phyloP scores from a whole-genome alignment of 169 alveolate genomes.

The Cryptosporidium sp. region DNA sequence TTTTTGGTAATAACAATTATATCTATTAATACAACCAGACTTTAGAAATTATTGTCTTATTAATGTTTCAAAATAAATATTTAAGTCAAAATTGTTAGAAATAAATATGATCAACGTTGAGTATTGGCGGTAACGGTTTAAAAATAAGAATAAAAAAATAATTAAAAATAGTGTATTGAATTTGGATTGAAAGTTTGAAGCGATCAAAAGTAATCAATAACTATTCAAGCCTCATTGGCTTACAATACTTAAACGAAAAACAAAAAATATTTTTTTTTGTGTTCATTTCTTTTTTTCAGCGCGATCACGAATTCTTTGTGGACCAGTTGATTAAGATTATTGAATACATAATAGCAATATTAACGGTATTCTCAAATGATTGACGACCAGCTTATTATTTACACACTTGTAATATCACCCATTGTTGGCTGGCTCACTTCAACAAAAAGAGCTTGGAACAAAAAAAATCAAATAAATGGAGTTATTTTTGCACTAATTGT shows the following conservation, averaged over 20 bases:
- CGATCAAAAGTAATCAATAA: no score
- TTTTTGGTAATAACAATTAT: no score
- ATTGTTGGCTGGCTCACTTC: conserved; percentile 67
- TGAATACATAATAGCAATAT: background rate
- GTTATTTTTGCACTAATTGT: conserved; percentile 41
- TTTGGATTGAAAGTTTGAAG: background rate
- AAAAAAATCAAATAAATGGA: conserved; percentile 45
- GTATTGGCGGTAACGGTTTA: background rate
- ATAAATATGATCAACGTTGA: background rate
- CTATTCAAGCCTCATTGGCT: background rate
- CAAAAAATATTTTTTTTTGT: no score
- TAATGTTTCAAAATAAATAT: background rate
- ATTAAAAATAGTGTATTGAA: background rate
- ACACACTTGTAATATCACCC: conserved; percentile 50
- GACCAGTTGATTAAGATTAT: background rate
- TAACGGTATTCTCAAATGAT: conserved; percentile 21
- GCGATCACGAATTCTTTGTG: background rate
- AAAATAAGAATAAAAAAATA: background rate
- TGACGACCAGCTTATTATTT: conserved; percentile 62
- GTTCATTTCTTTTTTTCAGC: background rate
- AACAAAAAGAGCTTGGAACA: conserved; percentile 68
- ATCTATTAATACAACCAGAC: background rate
- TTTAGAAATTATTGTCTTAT: background rate
- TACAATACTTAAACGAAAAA: no score
- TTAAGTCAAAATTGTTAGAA: background rate